Evolutionary conservation across 164 flowering plant genomes (phyloP).

Genomic region (Macadamia integrifolia): DNA sequence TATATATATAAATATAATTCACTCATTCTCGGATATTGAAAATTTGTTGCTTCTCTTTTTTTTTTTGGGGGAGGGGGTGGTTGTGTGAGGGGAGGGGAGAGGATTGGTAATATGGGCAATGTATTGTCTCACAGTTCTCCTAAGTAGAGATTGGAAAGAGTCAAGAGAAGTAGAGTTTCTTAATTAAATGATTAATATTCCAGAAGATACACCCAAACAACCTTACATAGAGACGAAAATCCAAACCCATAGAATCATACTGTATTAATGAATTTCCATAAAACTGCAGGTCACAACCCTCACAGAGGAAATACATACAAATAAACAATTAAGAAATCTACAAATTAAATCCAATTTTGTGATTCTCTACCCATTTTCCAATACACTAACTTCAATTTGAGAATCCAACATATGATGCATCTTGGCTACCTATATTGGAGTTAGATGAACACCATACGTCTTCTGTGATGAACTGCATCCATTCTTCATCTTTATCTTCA

Average conservation of each 20-base stretch:
- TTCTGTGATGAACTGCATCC: conserved; percentile 94
- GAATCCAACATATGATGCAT: conserved; percentile 25
- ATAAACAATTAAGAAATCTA: conserved; percentile 7
- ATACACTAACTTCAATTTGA: conserved; percentile 21
- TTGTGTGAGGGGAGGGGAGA: no score
- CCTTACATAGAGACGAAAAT: neutral
- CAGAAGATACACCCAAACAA: conserved; percentile 14
- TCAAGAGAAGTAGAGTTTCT: no score
- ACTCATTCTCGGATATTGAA: no score
- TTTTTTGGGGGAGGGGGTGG: no score
- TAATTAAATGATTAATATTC: conserved; percentile 9
- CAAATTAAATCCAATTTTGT: conserved; percentile 5
- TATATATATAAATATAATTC: no score
- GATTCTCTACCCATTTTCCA: conserved; percentile 1
- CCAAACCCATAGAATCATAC: neutral
- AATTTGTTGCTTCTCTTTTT: no score
- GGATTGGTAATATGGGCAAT: no score
- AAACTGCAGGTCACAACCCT: neutral
- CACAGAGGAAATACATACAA: conserved; percentile 1
- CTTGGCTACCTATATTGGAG: conserved; percentile 24
- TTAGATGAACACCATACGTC: conserved; percentile 72
- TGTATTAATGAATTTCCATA: no score
- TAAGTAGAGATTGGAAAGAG: no score
- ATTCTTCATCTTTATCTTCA: conserved; percentile 77
- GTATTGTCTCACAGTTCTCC: no score